phyloP scores from a whole-genome alignment of 2,329 filamentous ascomycete species.

The Cladosporium halotolerans region DNA sequence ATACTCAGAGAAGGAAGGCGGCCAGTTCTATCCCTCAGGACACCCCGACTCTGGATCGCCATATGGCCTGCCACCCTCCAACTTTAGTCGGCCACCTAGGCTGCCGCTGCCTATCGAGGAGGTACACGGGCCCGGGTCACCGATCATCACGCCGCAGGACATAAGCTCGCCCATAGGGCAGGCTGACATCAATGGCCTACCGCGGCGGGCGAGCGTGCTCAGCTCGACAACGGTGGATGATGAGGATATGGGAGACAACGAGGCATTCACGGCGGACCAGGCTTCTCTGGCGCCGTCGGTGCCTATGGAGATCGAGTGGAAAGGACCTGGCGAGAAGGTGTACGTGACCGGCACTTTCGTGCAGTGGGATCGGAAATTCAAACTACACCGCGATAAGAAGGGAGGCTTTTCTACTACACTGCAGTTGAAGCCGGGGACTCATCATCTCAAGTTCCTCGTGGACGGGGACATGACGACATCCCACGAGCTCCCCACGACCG shows the following conservation, averaged over 20 bases:
- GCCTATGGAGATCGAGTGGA: constrained; percentile 81
- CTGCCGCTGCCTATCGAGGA: constrained; percentile 91
- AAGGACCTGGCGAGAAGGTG: constrained; percentile 69
- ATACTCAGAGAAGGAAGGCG: constrained; percentile 1
- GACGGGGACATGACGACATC: constrained; percentile 91
- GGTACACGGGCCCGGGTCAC: constrained; percentile 80
- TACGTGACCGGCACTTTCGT: constrained; percentile 98
- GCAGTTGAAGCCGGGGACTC: constrained; percentile 83
- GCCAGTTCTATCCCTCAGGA: constrained; percentile 16
- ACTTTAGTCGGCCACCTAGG: constrained; percentile 68
- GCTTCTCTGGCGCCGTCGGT: constrained; percentile 68
- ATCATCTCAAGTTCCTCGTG: constrained; percentile 93
- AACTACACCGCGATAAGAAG: constrained; percentile 61
- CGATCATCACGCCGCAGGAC: constrained; percentile 71
- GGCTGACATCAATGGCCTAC: constrained; percentile 42
- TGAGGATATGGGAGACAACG: constrained; percentile 56
- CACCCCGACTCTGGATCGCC: constrained; percentile 22
- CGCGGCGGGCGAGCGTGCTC: constrained; percentile 48
- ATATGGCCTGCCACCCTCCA: constrained; percentile 34
- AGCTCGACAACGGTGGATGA: constrained; percentile 63
- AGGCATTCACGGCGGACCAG: constrained; percentile 57
- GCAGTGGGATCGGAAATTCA: constrained; percentile 92
- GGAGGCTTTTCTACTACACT: constrained; percentile 63
- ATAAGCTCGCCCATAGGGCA: constrained; percentile 42
- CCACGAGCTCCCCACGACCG: constrained; percentile 80